Base-by-base conservation (phyloP, 2,329 filamentous ascomycete species). In the Botrytis squamosa region DNA sequence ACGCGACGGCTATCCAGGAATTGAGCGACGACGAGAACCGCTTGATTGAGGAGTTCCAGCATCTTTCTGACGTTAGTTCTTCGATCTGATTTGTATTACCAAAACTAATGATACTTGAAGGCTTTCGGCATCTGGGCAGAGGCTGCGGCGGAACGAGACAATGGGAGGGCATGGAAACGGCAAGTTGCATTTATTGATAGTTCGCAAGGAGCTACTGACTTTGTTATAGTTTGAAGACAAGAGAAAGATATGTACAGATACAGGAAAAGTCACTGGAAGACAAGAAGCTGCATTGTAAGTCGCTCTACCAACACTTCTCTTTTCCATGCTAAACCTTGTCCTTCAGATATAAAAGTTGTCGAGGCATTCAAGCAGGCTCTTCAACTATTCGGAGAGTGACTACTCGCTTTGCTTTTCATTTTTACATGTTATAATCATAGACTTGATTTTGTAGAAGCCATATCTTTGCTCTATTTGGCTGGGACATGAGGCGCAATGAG, bases 121-220 rank as follows among this genome's bases (percentile, higher is more conserved):
- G 92, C 92, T 81, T 97, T 97, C 81, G 87, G 87, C 74, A 84
- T 90, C 52, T 98, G 95, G 94, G 92, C 93, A 38, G 86, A 91
- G 33, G 89, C 92, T 20, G 91, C 92, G 1, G 87, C 90, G 46
- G 84, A 86, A 18, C 90, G 93, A 75, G 95, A 97, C 81, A 90
- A 92, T 72, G 90, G 91, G 74, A 88, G 95, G 73, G 92, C 93
- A 38, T 86, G 89, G 76, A 95, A 95, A 82, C 90, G 94, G 91
- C 92, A 82, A 72, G 83, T 74, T 20, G 33, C 46, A 29, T 25
- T 25, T 25, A 18, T 36, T 74, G 49, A 74, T 74, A 18, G 33
- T 38, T 42, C 14, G 25, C 25, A 36, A 38, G 18, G 38, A 70
- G 36, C 40, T 55, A 25, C 71, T 78, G 64, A 77, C 20, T 29